A percentile compares a stretch with the other conserved stretches of the same genome.
Evolutionary conservation across 192 early-diverging fungal genomes (phyloP).

Genomic region (Powellomyces hirtus): DNA sequence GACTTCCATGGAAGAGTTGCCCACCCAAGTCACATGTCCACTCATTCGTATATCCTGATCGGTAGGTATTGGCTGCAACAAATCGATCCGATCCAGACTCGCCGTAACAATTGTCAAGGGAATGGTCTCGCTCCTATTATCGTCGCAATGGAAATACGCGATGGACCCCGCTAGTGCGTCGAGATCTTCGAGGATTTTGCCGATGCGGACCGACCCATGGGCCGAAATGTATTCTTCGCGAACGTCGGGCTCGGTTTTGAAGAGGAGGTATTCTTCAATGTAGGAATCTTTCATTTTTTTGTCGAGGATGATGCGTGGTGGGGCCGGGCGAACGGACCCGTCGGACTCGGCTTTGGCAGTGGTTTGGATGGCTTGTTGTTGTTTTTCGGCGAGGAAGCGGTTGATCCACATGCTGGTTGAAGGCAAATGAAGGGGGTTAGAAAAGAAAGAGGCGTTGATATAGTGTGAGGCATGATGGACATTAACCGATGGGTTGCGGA

Average conservation of each 20-base stretch:
- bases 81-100: conserved; percentile 81
- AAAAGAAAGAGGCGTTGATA: neutral
- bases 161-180: conserved; percentile 83
- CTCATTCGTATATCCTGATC: conserved; percentile 72
- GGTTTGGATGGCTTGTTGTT: conserved; percentile 15
- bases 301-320: neutral
- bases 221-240: conserved; percentile 78
- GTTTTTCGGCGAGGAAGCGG: conserved; percentile 26
- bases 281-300: conserved; percentile 51
- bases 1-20: conserved; percentile 84
- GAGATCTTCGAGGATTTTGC: conserved; percentile 79
- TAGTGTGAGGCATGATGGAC: neutral
- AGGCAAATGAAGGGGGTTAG: neutral
- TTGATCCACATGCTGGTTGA: conserved; percentile 32
- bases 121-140: conserved; percentile 45
- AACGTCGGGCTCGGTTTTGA: conserved; percentile 69
- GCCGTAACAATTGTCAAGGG: conserved; percentile 84
- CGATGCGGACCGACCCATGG: conserved; percentile 70
- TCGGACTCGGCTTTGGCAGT: neutral
- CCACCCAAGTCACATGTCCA: conserved; percentile 81
- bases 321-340: neutral
- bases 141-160: conserved; percentile 72
- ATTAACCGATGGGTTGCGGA: conserved; percentile 8
- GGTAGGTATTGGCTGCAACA: conserved; percentile 59
- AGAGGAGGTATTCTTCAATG: conserved; percentile 71